phyloP scores from a whole-genome alignment of 306 rosid species.

The Citrullus colocynthis region DNA sequence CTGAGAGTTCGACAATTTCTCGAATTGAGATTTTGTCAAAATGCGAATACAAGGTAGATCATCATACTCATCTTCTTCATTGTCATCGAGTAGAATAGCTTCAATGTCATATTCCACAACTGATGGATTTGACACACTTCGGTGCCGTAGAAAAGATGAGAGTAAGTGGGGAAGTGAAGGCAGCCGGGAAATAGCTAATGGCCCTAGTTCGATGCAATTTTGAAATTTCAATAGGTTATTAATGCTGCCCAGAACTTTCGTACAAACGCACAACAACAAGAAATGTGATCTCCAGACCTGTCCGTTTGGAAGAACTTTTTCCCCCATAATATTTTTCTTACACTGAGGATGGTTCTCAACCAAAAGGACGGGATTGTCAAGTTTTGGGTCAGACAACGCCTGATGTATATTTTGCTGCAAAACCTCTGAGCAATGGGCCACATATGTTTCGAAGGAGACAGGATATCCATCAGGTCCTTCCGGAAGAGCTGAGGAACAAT shows the following conservation, averaged over 20 bases:
- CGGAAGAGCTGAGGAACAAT: constrained; percentile 64
- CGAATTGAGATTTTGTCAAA: constrained; percentile 66
- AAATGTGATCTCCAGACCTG: constrained; percentile 87
- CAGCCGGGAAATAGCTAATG: constrained; percentile 29
- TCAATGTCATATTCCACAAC: constrained; percentile 44
- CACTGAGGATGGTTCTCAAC: constrained; percentile 93
- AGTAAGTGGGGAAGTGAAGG: constrained; percentile 94
- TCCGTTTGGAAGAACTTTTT: constrained; percentile 91
- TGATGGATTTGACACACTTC: constrained; percentile 17
- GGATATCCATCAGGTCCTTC: constrained; percentile 71
- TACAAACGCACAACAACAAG: constrained; percentile 64
- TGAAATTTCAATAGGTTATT: constrained; percentile 63
- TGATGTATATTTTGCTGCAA: constrained; percentile 71
- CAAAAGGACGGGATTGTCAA: constrained; percentile 75
- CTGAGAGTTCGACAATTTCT: constrained; percentile 56
- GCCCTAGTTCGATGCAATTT: constrained; percentile 70
- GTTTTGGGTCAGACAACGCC: constrained; percentile 68
- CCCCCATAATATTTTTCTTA: constrained; percentile 54
- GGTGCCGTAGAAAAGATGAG: constrained; percentile 60
- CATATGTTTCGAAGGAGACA: constrained; percentile 52
- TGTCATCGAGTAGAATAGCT: constrained; percentile 35
- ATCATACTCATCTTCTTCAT: constrained; percentile 73
- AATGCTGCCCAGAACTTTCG: constrained; percentile 75
- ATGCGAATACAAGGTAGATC: constrained; percentile 69
- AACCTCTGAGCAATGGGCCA: constrained; percentile 40